Percentiles rank a stretch among this genome's conserved stretches.
Conservation (phyloP, 1,284 basidiomycete genomes). For the Puccinia horiana region DNA sequence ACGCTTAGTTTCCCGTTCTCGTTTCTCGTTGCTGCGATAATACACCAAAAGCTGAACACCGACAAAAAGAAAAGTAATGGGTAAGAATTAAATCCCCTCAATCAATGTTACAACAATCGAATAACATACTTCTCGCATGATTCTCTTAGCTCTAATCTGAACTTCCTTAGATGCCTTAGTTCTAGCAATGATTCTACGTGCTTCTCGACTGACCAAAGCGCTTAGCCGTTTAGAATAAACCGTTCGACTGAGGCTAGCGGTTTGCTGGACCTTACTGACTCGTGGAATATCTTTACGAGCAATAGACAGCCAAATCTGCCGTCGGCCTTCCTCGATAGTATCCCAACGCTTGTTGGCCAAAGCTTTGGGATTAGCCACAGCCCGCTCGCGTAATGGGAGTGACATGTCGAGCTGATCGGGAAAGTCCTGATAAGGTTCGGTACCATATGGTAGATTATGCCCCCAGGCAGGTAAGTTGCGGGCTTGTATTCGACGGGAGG, state of each 20-base stretch:
- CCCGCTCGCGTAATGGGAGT: constrained; percentile 36
- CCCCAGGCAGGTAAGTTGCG: constrained; percentile 46
- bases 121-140: constrained; percentile 67
- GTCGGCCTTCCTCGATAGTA: constrained; percentile 56
- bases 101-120: constrained; percentile 53
- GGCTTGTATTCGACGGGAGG: constrained; percentile 16
- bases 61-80: constrained; percentile 48
- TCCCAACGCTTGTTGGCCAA: constrained; percentile 49
- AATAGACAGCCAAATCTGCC: constrained; percentile 57
- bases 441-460: constrained; percentile 44
- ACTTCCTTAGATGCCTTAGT: constrained; percentile 83
- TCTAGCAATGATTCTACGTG: constrained; percentile 77
- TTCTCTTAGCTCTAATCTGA: constrained; percentile 79
- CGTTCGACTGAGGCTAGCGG: constrained; percentile 55
- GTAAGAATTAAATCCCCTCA: no score
- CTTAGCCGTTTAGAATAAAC: constrained; percentile 76
- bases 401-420: constrained; percentile 37
- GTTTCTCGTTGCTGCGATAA: constrained; percentile 97
- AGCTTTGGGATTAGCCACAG: constrained; percentile 43
- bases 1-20: constrained; percentile 79
- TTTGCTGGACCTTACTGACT: constrained; percentile 57
- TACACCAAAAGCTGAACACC: constrained; percentile 80
- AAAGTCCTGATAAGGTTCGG: constrained; percentile 32
- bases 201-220: constrained; percentile 73
- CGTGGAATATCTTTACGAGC: constrained; percentile 58